A percentile compares a stretch with the other conserved stretches of the same genome.
These are phyloP conservation scores for Microthlaspi erraticum DNA, from an alignment of 345 rosid genomes.

Conservation along the genomic window DNA sequence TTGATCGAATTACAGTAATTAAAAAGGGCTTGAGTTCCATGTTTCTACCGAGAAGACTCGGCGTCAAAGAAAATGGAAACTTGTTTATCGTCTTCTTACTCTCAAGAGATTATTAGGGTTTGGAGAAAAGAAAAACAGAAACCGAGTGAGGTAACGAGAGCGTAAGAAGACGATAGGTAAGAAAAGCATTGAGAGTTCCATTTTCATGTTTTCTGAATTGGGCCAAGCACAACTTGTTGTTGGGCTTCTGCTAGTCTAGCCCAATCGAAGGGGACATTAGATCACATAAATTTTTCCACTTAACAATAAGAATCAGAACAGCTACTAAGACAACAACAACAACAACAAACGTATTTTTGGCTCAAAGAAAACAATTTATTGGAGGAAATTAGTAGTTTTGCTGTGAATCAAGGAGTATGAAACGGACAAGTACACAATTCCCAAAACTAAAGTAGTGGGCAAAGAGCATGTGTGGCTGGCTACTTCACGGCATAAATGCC, in stretches of 20 bases:
- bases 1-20: not conserved
- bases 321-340: too few species aligned
- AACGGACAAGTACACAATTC: too few species aligned
- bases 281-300: not conserved
- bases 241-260: not conserved
- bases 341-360: too few species aligned
- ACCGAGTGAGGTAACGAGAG: slow-evolving; percentile 5
- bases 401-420: too few species aligned
- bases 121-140: not conserved
- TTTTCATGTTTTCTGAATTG: not conserved
- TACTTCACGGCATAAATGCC: too few species aligned
- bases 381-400: too few species aligned
- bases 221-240: not conserved
- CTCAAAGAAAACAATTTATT: too few species aligned
- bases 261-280: not conserved
- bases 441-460: too few species aligned
- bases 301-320: too few species aligned
- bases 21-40: not conserved
- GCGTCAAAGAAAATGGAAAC: not conserved
- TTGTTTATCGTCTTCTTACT: not conserved
- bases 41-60: not conserved
- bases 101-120: slow-evolving; percentile 1
- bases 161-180: not conserved
- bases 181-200: not conserved
- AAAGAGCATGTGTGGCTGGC: too few species aligned